Base-by-base conservation (phyloP, 441 rosid species). In the Pelargonium cotyledonis region DNA sequence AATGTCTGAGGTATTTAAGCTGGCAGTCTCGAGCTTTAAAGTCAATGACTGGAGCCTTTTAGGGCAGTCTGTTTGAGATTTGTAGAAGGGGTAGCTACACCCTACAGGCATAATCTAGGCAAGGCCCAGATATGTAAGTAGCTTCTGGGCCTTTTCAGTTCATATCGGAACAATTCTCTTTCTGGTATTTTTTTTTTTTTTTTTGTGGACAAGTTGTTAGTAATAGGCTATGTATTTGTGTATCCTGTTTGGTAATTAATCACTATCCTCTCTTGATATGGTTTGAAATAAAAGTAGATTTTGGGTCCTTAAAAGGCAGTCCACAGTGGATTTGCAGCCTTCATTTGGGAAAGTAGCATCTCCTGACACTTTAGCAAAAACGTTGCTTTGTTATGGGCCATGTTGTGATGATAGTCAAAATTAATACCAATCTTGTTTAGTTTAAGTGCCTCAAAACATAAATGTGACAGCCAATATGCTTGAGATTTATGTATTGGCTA, bases 31-130 rank as follows among this genome's bases (percentile, higher is more conserved):
- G 5, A 81, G 75, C 77, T 89, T 91, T 85, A 87, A 81, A 79
- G 89, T 91, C 61, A 68, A 85, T 65, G 84, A 89, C 73, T 89
- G 97, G 96, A 81, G 78, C 79, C 90, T 93, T 73, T 92, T 92
- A 38, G 77, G 76, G 57, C 63, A 78, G 63, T 70, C 77, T 26
- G 47, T 65, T 65, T 81, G 67, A 77, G 68, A 63, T 63, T 43
- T 63, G 43, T 46, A 29, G 10, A 49, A 58, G 46, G 31, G 23
- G 58, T 57, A 63, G 26, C 40, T 53, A 10, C 40, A 61, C 46
- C 38, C 38, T 31, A 31, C 38, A 43, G 18, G 21, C 63, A 61
- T 19, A 58, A 14, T 6, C 21, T 12, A 16, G 51, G 8, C 9
- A 16, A 16, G 7, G 8, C 18, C 18, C 21, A 55, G 16, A 55